A percentile compares a stretch with the other conserved stretches of the same genome.
Conservation (phyloP, 2,329 filamentous ascomycete species). For the Calonectria henricotiae region DNA sequence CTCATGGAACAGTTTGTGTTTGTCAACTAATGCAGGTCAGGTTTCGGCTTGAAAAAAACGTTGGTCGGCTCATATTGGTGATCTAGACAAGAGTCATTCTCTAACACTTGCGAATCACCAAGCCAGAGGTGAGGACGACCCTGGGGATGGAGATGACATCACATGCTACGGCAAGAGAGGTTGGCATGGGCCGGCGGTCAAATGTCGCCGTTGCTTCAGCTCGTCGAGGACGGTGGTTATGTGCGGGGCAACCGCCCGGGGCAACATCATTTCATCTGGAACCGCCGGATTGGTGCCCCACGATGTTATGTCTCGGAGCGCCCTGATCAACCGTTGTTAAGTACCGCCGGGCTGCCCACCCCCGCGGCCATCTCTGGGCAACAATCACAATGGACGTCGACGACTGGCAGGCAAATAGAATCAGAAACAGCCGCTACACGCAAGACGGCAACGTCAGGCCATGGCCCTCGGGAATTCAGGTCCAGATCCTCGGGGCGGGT, state of each 20-base stretch:
- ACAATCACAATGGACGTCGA: constrained; percentile 40
- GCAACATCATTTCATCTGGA: constrained; percentile 26
- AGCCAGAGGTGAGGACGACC: background rate
- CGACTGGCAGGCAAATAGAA: constrained; percentile 42
- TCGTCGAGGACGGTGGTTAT: background rate
- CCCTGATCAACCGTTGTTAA: constrained; percentile 20
- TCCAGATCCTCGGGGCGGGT: constrained; percentile 43
- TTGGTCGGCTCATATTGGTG: background rate
- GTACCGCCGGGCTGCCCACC: constrained; percentile 15
- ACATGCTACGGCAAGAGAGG: background rate
- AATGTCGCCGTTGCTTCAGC: background rate
- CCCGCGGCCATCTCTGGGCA: background rate
- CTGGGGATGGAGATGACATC: background rate
- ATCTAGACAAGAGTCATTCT: background rate
- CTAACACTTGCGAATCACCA: background rate
- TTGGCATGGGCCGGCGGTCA: background rate
- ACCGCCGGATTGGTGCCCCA: constrained; percentile 9
- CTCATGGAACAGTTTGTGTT: background rate
- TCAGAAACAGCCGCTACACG: constrained; percentile 40
- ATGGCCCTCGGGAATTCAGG: constrained; percentile 41
- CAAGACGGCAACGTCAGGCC: constrained; percentile 38
- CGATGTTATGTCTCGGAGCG: constrained; percentile 28
- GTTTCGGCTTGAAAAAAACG: background rate
- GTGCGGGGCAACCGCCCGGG: constrained; percentile 18
- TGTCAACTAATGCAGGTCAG: constrained; percentile 4